A percentile compares a stretch with the other conserved stretches of the same genome.
These are phyloP conservation scores for Castanopsis chinensis DNA, from an alignment of 306 rosid species.

Conservation along the genomic window DNA sequence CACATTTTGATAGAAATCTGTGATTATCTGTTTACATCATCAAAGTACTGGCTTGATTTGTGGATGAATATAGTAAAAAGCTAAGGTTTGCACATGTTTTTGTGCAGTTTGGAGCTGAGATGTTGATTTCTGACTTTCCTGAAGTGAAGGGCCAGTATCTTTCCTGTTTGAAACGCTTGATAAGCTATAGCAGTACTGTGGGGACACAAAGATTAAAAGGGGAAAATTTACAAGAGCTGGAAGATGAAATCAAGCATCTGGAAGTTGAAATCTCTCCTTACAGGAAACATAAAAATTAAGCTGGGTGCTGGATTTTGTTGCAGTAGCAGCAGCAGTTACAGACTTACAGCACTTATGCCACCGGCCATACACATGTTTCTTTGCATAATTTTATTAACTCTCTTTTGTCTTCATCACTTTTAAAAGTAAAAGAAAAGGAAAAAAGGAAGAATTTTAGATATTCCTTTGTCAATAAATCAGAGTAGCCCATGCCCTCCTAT, in stretches of 20 bases:
- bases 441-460: neutral
- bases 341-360: neutral
- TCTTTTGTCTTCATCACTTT: neutral
- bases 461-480: neutral
- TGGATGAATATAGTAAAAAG: neutral
- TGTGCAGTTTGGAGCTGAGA: conserved; percentile 54
- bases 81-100: neutral
- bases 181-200: conserved; percentile 19
- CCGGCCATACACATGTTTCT: neutral
- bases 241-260: conserved; percentile 43
- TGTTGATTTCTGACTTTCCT: conserved; percentile 41
- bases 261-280: conserved; percentile 31
- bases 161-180: conserved; percentile 68
- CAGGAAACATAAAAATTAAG: conserved; percentile 25
- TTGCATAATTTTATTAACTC: neutral
- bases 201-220: conserved; percentile 18
- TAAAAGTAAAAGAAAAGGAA: too few species aligned
- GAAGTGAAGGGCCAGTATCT: conserved; percentile 64
- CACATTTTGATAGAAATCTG: neutral
- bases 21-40: neutral
- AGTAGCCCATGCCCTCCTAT: neutral
- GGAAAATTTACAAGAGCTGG: conserved; percentile 28
- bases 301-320: conserved; percentile 1
- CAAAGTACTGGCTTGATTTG: neutral
- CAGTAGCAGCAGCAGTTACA: neutral